These are phyloP conservation scores for Xylaria grammica DNA, from an alignment of 495 filamentous ascomycete species.

Conservation along the genomic window DNA sequence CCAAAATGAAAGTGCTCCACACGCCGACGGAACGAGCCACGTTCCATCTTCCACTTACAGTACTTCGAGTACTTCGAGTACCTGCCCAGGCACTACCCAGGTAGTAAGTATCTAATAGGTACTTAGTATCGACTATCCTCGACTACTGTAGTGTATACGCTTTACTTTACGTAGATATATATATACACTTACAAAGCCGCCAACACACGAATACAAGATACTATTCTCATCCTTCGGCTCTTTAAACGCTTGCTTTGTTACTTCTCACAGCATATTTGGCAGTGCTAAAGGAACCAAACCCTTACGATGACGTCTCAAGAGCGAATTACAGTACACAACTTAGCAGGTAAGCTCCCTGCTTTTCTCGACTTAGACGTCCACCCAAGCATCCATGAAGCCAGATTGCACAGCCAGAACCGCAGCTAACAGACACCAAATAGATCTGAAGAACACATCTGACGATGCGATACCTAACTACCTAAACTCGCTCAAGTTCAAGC, in stretches of 20 bases:
- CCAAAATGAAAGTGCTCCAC: constrained; percentile 24
- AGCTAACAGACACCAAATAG: constrained; percentile 50
- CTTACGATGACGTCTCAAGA: constrained; percentile 52
- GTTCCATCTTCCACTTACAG: constrained; percentile 19
- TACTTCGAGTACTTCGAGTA: too few relatives aligned
- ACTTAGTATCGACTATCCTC: too few relatives aligned
- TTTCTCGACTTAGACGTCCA: constrained; percentile 5
- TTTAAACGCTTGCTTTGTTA: background rate
- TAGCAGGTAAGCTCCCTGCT: constrained; percentile 57
- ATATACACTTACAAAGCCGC: background rate
- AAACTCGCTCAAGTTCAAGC: constrained; percentile 78
- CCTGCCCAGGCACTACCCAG: too few relatives aligned
- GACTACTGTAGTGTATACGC: too few relatives aligned
- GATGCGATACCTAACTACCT: constrained; percentile 94
- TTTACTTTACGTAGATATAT: background rate
- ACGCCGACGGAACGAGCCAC: constrained; percentile 30
- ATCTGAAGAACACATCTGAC: constrained; percentile 95
- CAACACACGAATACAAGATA: constrained; percentile 2
- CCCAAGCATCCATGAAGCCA: background rate
- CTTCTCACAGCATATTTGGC: background rate
- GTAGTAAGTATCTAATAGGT: too few relatives aligned
- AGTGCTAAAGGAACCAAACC: background rate
- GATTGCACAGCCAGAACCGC: constrained; percentile 9
- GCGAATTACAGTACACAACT: constrained; percentile 71
- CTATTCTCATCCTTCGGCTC: background rate